A percentile compares a stretch with the other conserved stretches of the same genome.
Conservation (phyloP, 495 filamentous ascomycete species). For the Emericellopsis terricola region DNA sequence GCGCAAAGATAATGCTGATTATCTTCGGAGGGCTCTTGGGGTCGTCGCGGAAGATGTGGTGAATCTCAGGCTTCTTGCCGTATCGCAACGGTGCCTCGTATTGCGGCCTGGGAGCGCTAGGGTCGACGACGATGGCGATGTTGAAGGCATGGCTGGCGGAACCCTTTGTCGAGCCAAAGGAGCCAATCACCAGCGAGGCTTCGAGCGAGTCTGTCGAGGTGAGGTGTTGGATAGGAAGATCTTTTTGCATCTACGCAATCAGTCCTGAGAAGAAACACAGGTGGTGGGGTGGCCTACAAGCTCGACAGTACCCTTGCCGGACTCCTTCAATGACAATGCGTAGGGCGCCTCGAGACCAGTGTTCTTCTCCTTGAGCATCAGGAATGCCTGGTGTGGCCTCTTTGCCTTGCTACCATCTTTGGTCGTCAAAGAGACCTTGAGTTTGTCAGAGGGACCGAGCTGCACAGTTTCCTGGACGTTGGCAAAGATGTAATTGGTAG, state of each 20-base stretch:
- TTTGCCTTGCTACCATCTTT: conserved; percentile 62
- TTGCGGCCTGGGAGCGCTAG: conserved; percentile 37
- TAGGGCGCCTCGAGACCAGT: conserved; percentile 80
- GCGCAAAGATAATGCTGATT: conserved; percentile 60
- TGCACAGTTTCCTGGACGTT: conserved; percentile 43
- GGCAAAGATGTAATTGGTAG: conserved; percentile 32
- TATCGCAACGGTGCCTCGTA: conserved; percentile 57
- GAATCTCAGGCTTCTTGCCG: conserved; percentile 62
- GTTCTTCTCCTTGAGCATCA: conserved; percentile 60
- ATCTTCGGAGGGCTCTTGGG: conserved; percentile 67
- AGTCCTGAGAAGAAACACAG: background rate
- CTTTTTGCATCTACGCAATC: conserved; percentile 11
- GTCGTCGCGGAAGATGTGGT: conserved; percentile 75
- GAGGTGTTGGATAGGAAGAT: conserved; percentile 74
- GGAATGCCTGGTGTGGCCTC: conserved; percentile 83
- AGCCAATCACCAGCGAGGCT: conserved; percentile 67
- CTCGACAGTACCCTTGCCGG: conserved; percentile 66
- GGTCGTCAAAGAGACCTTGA: conserved; percentile 68
- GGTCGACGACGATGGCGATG: conserved; percentile 34
- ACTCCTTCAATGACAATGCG: conserved; percentile 69
- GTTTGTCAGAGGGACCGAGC: conserved; percentile 48
- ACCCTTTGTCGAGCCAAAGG: conserved; percentile 59
- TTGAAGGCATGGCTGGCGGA: conserved; percentile 53
- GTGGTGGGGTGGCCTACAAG: conserved; percentile 54
- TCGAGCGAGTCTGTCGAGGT: conserved; percentile 42